These are phyloP conservation scores for Rhytidiadelphus loreus DNA, from an alignment of 225 moss, liverwort and hornwort genomes.

Conservation along the genomic window DNA sequence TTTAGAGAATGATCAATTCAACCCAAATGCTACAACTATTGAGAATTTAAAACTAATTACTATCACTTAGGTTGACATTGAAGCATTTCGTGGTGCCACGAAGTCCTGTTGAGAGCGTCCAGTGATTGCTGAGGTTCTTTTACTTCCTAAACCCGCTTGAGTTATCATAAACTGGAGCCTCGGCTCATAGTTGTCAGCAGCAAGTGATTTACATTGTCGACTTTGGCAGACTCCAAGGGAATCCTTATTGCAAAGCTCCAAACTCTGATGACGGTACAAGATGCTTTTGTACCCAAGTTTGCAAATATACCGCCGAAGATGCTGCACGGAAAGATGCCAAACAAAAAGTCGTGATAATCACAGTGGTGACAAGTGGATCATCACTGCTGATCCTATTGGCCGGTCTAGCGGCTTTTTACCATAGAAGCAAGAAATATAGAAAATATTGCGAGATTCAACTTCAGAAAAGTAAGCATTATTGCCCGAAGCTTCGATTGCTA, in stretches of 20 bases:
- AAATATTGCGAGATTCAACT: not conserved
- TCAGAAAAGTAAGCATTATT: not conserved
- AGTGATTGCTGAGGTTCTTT: not conserved
- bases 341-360: not conserved
- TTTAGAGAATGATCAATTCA: not conserved
- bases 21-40: not conserved
- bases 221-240: not conserved
- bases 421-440: not conserved
- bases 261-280: not conserved
- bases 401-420: not conserved
- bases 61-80: not conserved
- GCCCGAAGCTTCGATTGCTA: not conserved
- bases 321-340: not conserved
- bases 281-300: slow-evolving; percentile 6
- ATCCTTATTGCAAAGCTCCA: not conserved
- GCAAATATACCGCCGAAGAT: not conserved
- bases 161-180: too few relatives aligned
- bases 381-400: not conserved
- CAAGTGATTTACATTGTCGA: not conserved
- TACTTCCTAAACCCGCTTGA: too few relatives aligned
- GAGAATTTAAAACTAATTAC: too few relatives aligned
- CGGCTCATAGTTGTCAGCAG: not conserved
- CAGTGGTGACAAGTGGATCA: not conserved
- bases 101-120: not conserved
- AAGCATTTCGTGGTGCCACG: not conserved